phyloP scores from a whole-genome alignment of 2,329 filamentous ascomycete species.

The Daldinia sp. region DNA sequence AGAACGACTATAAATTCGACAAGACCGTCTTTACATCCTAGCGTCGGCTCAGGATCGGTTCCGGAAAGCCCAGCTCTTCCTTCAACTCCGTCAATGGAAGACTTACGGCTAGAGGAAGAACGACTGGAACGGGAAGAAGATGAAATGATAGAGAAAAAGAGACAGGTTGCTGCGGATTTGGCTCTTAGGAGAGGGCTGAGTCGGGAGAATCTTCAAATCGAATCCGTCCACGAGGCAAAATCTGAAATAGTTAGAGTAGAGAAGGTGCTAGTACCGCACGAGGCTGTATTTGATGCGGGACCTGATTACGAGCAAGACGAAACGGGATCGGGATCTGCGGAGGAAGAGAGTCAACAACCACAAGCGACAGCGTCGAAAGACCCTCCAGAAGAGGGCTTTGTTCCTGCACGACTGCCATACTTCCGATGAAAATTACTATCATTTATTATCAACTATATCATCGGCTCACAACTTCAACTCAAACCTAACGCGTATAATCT shows the following conservation, averaged over 20 bases:
- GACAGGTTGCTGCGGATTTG: constrained; percentile 64
- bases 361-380: constrained; percentile 23
- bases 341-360: constrained; percentile 23
- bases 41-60: constrained; percentile 47
- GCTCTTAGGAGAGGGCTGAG: constrained; percentile 64
- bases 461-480: not conserved
- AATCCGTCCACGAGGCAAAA: constrained; percentile 51
- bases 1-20: constrained; percentile 67
- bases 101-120: constrained; percentile 67
- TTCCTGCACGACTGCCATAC: constrained; percentile 70
- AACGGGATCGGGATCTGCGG: constrained; percentile 18
- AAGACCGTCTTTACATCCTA: constrained; percentile 46
- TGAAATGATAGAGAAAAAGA: constrained; percentile 64
- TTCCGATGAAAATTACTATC: constrained; percentile 56
- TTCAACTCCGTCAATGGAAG: constrained; percentile 61
- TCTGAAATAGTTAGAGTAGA: constrained; percentile 50
- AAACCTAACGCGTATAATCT: not conserved
- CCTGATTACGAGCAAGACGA: constrained; percentile 41
- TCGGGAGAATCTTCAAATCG: constrained; percentile 53
- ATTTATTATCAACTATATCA: not conserved
- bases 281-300: constrained; percentile 46
- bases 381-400: constrained; percentile 55
- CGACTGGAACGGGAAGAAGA: constrained; percentile 65
- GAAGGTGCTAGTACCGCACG: constrained; percentile 47
- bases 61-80: constrained; percentile 55